Evolutionary conservation across 495 filamentous ascomycete genomes (phyloP), one percentile per base, ranked within the genome.

Genomic region (Tuber indicum): DNA sequence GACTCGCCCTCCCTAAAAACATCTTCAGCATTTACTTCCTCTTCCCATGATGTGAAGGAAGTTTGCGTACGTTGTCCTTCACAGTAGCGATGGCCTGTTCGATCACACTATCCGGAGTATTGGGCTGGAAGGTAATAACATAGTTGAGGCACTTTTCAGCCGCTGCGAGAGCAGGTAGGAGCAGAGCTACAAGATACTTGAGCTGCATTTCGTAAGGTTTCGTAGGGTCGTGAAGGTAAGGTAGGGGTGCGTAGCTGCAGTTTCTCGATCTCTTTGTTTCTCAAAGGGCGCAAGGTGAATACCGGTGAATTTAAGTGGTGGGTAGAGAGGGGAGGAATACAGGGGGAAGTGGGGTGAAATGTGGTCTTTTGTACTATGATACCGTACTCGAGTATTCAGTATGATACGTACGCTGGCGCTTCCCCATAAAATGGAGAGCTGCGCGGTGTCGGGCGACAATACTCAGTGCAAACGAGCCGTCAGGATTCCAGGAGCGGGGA

Each of bases 401-500:
- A 43, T 42, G 4, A 43, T 43, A 43, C 42, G 4, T 43, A 43
- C 10, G n/a, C 32, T n/a, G 32, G 58, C n/a, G 26, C 7, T 26
- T 26, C 47, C 47, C 47, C 47, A 52, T 58, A 3, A 26, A 26
- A 58, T 58, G 52, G n/a, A 26, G 23, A 58, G n/a, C n/a, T 58
- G 52, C 52, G 52, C 9, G 12, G 52, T 23, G 52, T 14, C 52
- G n/a, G 52, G 52, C 52, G 52, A n/a, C 52, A 58, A 58, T 26
- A n/a, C 32, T 32, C 32, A 32, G 32, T 32, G 32, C 52, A 58
- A 58, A 58, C n/a, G 52, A 26, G 52, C 52, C 52, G 71, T 69
- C 46, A 19, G 42, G 49, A 49, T 80, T 62, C 43, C 74, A 81
- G 39, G 78, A 21, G 81, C 12, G 43, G 12, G 75, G 16, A 82